Conservation (phyloP, 306 rosid genomes). For the Ormosia emarginata region DNA sequence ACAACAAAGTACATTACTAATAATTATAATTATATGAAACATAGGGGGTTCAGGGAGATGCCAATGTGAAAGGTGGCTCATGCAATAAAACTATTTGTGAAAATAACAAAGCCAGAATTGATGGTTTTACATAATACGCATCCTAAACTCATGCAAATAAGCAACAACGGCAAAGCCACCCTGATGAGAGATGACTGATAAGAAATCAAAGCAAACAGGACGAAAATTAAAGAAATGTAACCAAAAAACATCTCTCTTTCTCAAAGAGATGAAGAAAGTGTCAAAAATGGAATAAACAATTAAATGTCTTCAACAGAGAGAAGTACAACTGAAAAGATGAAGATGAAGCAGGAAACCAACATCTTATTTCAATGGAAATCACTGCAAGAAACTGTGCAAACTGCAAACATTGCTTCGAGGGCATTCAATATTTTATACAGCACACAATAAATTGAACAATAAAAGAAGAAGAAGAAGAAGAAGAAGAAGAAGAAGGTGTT, state of each 20-base stretch:
- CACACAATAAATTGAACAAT: too few relatives aligned
- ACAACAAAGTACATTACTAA: background rate
- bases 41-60: background rate
- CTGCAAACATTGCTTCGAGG: background rate
- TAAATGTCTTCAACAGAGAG: background rate
- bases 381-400: background rate
- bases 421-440: background rate
- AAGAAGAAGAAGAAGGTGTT: background rate
- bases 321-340: background rate
- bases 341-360: background rate
- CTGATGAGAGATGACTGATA: too few relatives aligned
- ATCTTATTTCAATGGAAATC: background rate
- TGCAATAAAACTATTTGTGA: background rate
- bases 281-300: background rate
- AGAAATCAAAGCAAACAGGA: too few relatives aligned
- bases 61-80: background rate
- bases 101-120: background rate
- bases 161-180: too few relatives aligned
- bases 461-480: background rate
- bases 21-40: background rate
- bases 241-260: background rate
- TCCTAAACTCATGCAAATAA: background rate
- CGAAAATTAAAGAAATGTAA: background rate
- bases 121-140: background rate
- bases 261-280: background rate